Percentiles rank a stretch among this genome's conserved stretches.
phyloP scores from a whole-genome alignment of 345 rosid species.

The Citrus inodora region DNA sequence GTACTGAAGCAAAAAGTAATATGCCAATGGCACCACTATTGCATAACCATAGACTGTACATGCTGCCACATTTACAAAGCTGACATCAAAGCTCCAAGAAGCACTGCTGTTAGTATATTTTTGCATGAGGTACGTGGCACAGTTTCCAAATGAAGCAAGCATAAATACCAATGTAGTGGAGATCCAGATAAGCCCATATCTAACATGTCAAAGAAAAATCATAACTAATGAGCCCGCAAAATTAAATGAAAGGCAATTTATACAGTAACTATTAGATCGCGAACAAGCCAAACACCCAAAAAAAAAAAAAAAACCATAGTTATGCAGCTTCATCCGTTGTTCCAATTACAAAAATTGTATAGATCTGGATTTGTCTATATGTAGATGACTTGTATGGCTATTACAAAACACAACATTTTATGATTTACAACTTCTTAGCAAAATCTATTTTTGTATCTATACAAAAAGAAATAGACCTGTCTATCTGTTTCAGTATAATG shows the following conservation, averaged over 20 bases:
- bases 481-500: constrained; percentile 1
- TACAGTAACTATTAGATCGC: background rate
- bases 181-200: constrained; percentile 93
- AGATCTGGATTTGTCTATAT: background rate
- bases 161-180: constrained; percentile 84
- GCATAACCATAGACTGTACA: constrained; percentile 64
- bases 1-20: constrained; percentile 75
- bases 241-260: background rate
- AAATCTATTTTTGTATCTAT: background rate
- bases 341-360: background rate
- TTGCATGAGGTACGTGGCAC: constrained; percentile 79
- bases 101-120: constrained; percentile 41
- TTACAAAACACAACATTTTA: background rate
- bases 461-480: background rate
- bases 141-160: constrained; percentile 79
- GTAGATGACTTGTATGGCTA: background rate
- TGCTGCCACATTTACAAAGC: constrained; percentile 71
- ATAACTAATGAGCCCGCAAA: background rate
- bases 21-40: constrained; percentile 74
- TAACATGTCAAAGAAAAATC: constrained; percentile 26
- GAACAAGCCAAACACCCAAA: background rate
- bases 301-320: background rate
- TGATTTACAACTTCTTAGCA: background rate
- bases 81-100: constrained; percentile 87
- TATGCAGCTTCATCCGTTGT: background rate